Evolutionary conservation across 225 moss, liverwort and hornwort species (phyloP), one percentile per base, ranked within the genome.

Genomic region (Marchantia paleacea): DNA sequence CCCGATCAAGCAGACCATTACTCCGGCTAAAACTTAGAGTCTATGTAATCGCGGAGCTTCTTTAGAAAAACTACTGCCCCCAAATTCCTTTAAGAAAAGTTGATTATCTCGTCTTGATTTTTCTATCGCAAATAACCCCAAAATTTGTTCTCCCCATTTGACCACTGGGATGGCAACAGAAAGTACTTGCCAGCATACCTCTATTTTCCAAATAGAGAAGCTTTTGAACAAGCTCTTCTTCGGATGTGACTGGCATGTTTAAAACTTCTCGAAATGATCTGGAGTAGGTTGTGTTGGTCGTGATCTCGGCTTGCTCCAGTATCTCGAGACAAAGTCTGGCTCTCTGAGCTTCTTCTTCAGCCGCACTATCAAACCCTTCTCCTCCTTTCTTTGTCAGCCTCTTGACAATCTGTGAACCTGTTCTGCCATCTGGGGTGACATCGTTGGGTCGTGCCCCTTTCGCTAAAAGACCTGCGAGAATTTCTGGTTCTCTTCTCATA

Each of bases 141-240:
- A 10, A 64, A 8, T 29, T 20, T 66, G 26, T 39, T 47, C 28
- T 60, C 30, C 18, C 39, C 69, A 39, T 15, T 24, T 25, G 3
- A n/a, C n/a, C n/a, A 72, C 72, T 69, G n/a, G 28, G 12, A 68
- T 69, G n/a, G 28, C 30, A 68, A 30, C 30, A 68, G 29, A 29
- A 68, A 30, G 39, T 25, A 68, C 31, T 12, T 20, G 0, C 51
- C 16, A 72, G 52, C 12, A 58, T 85, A 93, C 95, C 89, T 88
- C 96, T 85, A 79, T 96, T 96, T 83, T 96, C 96, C 39, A 94
- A 85, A 81, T 96, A 93, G 58, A 93, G 87, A 13, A 96, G 62
- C 61, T 86, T 75, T 53, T 89, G 83, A 55, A 87, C 91, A 0
- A 96, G 86, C 79, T 89, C 91, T 78, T 90, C 60, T 53, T 93